Conservation (phyloP, 805 yeast genomes). For the Yamadazyma kitorensis region DNA sequence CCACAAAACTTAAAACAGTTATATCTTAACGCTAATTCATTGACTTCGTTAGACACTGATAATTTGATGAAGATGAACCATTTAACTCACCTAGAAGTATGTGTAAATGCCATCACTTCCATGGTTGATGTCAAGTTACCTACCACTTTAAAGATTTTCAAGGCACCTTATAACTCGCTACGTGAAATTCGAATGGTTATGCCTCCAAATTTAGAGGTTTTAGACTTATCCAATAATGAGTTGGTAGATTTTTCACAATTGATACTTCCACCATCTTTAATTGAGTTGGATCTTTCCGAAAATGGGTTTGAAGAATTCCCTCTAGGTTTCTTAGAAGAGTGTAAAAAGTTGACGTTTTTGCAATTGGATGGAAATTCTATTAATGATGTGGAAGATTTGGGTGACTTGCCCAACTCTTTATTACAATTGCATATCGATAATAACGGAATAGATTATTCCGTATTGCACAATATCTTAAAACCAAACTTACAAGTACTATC, state of each 20-base stretch:
- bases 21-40: slow-evolving; percentile 14
- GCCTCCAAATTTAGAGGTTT: slow-evolving; percentile 13
- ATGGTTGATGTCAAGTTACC: slow-evolving; percentile 11
- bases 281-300: slow-evolving; percentile 13
- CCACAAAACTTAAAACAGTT: slow-evolving; percentile 14
- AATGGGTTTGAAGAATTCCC: slow-evolving; percentile 16
- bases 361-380: slow-evolving; percentile 17
- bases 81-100: slow-evolving; percentile 1
- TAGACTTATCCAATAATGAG: slow-evolving; percentile 16
- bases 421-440: slow-evolving; percentile 16
- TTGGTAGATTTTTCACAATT: slow-evolving; percentile 10
- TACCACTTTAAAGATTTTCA: slow-evolving; percentile 8
- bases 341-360: slow-evolving; percentile 11
- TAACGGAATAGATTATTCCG: slow-evolving; percentile 19
- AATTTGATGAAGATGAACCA: neutral
- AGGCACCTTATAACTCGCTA: slow-evolving; percentile 15
- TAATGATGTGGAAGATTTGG: slow-evolving; percentile 24
- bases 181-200: slow-evolving; percentile 8
- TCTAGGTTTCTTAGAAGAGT: slow-evolving; percentile 11
- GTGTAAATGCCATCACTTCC: slow-evolving; percentile 1
- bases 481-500: slow-evolving; percentile 15
- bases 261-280: slow-evolving; percentile 12
- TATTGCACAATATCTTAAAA: slow-evolving; percentile 16
- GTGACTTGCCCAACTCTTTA: slow-evolving; percentile 16
- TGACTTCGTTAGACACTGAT: neutral